phyloP scores from a whole-genome alignment of 306 rosid species.

The Fragaria ananassa region DNA sequence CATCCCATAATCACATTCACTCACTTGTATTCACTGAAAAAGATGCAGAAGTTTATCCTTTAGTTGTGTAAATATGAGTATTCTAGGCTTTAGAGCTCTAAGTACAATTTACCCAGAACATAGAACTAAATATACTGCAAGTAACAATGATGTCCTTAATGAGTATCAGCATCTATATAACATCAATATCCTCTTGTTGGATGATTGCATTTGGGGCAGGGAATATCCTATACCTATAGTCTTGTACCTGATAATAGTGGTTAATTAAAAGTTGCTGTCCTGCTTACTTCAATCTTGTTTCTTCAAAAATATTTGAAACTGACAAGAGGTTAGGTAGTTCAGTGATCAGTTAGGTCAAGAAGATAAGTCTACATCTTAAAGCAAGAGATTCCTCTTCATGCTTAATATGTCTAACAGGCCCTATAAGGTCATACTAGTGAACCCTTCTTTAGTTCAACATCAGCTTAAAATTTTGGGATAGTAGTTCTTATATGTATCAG shows the following conservation, averaged over 20 bases:
- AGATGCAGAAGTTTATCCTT: not conserved
- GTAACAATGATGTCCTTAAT: not conserved
- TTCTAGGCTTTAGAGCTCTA: not conserved
- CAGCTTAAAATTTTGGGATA: not conserved
- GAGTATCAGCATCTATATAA: not conserved
- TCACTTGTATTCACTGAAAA: not conserved
- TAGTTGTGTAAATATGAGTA: not conserved
- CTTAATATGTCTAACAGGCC: not conserved
- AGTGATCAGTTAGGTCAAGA: not conserved
- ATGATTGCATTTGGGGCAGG: not conserved
- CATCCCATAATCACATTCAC: constrained; percentile 1
- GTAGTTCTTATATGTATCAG: not conserved
- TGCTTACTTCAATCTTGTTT: not conserved
- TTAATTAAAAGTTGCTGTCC: not conserved
- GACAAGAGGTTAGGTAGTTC: constrained; percentile 7
- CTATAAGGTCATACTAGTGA: not conserved
- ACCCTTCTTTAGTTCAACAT: not conserved
- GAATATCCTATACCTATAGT: not conserved
- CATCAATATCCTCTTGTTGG: not conserved
- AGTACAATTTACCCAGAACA: not conserved
- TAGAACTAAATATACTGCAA: not conserved
- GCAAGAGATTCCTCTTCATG: not conserved
- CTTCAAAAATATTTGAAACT: not conserved
- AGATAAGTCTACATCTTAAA: not conserved
- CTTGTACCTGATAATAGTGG: not conserved